Conservation (phyloP, 192 early-diverging fungal genomes). For the Coemansia sp. region DNA sequence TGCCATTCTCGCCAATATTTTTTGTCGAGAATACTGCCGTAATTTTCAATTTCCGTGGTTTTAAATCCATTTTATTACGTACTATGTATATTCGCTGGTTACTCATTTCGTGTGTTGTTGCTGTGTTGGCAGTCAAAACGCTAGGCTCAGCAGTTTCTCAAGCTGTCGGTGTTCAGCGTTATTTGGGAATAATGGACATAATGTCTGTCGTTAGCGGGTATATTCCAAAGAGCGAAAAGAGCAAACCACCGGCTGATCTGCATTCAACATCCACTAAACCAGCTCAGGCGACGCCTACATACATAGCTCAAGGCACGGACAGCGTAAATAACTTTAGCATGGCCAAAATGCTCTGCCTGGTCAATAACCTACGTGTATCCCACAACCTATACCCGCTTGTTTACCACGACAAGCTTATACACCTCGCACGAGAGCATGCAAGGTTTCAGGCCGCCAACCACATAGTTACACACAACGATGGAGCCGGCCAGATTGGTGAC, state of each 20-base stretch:
- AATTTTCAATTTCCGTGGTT: not conserved
- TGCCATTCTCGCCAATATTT: not conserved
- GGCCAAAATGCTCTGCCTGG: slow-evolving; percentile 40
- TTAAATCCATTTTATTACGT: not conserved
- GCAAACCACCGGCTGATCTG: not conserved
- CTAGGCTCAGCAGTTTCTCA: not conserved
- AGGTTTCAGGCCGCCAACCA: slow-evolving; percentile 26
- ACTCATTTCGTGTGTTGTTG: not conserved
- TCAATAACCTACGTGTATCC: slow-evolving; percentile 25
- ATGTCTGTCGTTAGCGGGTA: not conserved
- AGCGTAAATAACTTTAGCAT: slow-evolving; percentile 21
- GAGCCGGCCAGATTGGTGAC: slow-evolving; percentile 30
- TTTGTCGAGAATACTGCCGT: not conserved
- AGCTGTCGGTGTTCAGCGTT: not conserved
- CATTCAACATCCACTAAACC: not conserved
- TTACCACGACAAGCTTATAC: slow-evolving; percentile 22
- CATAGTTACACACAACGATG: slow-evolving; percentile 38
- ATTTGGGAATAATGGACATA: not conserved
- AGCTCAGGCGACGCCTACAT: not conserved
- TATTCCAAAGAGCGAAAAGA: not conserved
- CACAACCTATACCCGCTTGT: slow-evolving; percentile 18
- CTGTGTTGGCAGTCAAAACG: not conserved
- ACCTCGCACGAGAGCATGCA: slow-evolving; percentile 29
- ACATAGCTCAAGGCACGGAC: not conserved
- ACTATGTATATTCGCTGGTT: not conserved